Evolutionary conservation across 345 rosid genomes (phyloP), one percentile per base, ranked within the genome.

Genomic region (Bruguiera sexangula): DNA sequence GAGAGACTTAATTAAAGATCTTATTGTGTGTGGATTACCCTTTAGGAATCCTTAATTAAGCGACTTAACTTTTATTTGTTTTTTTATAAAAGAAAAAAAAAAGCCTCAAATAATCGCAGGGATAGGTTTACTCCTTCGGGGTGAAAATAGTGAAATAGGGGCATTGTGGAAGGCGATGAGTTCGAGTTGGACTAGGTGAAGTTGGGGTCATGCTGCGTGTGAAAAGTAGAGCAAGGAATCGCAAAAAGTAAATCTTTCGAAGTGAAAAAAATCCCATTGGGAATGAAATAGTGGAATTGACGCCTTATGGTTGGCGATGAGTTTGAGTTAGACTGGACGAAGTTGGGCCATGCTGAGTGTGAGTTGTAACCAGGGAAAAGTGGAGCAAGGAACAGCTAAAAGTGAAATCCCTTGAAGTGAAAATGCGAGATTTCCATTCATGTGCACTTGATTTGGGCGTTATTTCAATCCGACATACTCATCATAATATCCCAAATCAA

Each of bases 311-410:
- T 63, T 81, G 77, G 81, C 66, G 56, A 66, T 75, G 78, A 68
- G 80, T 77, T 82, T 81, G 81, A 81, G 79, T 77, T 82, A 82
- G 80, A 77, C 77, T 62, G 52, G 74, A 76, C 77, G 72, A 70
- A 62, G 74, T 68, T 76, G 78, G 76, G 80, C 73, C 73, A 18
- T 48, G 61, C 58, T 68, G 75, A 69, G 62, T 66, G 53, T 73
- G 81, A 72, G 75, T 69, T 67, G 79, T 74, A 67, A 58, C 75
- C 65, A 27, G 63, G 65, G 63, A 57, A 34, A n/a, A 22, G 69
- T 21, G 36, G 60, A 52, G 36, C 10, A 39, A 19, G 31, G 30
- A 32, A 0, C 29, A 55, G 60, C 43, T 39, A 39, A 55, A 68
- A 24, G 52, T 30, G 37, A 53, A 58, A 32, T 9, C 18, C 30